These are phyloP conservation scores for Podaxis pistillaris DNA, from an alignment of 768 basidiomycete species.

Conservation along the genomic window DNA sequence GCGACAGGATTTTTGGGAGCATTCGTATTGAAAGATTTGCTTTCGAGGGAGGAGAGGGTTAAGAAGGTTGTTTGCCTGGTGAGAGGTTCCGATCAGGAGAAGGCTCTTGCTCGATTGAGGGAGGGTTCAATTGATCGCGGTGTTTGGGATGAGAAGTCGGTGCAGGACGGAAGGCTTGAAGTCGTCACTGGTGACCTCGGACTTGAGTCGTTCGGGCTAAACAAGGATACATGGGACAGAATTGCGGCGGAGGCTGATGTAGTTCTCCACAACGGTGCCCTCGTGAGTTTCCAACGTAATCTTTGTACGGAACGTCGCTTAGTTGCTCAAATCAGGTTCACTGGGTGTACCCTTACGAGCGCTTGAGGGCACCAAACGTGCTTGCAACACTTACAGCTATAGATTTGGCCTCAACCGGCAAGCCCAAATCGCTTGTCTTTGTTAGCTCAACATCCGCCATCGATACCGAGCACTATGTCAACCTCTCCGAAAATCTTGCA, in stretches of 20 bases:
- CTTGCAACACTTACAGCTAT: slow-evolving; percentile 83
- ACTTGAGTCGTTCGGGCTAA: slow-evolving; percentile 71
- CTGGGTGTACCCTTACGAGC: slow-evolving; percentile 98
- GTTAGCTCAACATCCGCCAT: slow-evolving; percentile 96
- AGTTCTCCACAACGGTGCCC: slow-evolving; percentile 93
- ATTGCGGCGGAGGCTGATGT: slow-evolving; percentile 75
- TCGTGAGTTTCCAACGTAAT: slow-evolving; percentile 52
- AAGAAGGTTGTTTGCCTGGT: slow-evolving; percentile 92
- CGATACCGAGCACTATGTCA: slow-evolving; percentile 88
- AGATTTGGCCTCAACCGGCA: slow-evolving; percentile 69
- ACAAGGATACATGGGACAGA: slow-evolving; percentile 58
- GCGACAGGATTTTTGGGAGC: slow-evolving; percentile 97
- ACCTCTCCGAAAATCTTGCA: slow-evolving; percentile 71
- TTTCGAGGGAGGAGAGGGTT: slow-evolving; percentile 53
- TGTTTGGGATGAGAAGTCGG: slow-evolving; percentile 89
- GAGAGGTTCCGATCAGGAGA: slow-evolving; percentile 60
- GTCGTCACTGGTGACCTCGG: slow-evolving; percentile 85
- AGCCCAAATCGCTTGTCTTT: slow-evolving; percentile 81
- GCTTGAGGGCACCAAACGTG: slow-evolving; percentile 90
- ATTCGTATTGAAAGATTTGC: slow-evolving; percentile 81
- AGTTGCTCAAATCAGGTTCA: slow-evolving; percentile 62
- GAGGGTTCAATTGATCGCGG: slow-evolving; percentile 75
- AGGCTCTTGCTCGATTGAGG: slow-evolving; percentile 67
- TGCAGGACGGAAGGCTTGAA: slow-evolving; percentile 61
- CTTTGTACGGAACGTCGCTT: neutral